Percentiles rank a stretch among this genome's conserved stretches.
phyloP scores from a whole-genome alignment of 1,284 basidiomycete species.

The Marasmius tenuissimus region DNA sequence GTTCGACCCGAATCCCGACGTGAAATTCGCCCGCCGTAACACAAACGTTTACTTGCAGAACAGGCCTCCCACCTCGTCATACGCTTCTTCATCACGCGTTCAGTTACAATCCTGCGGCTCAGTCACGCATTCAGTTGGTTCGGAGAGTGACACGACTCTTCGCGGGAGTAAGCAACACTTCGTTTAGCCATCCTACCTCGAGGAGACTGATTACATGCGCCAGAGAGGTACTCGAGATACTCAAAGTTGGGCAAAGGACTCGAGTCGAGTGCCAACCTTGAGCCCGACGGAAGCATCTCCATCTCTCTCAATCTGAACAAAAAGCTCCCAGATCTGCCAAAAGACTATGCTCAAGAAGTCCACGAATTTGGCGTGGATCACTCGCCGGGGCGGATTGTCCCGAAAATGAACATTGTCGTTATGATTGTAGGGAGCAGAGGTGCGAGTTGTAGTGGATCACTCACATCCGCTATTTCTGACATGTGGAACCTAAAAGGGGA shows the following conservation, averaged over 20 bases:
- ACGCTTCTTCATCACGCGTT: too few species aligned
- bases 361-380: conserved; percentile 51
- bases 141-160: too few species aligned
- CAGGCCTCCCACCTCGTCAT: too few species aligned
- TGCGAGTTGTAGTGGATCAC: conserved; percentile 20
- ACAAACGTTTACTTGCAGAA: too few species aligned
- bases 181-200: too few species aligned
- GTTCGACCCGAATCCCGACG: too few species aligned
- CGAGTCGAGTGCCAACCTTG: conserved; percentile 32
- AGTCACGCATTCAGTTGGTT: too few species aligned
- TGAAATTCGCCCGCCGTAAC: too few species aligned
- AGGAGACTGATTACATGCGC: too few species aligned
- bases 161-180: too few species aligned
- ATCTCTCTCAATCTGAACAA: conserved; percentile 47
- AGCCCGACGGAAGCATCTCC: conserved; percentile 38
- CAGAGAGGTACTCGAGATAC: conserved; percentile 16
- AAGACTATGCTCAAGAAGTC: conserved; percentile 44
- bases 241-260: conserved; percentile 35
- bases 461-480: background rate
- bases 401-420: conserved; percentile 56
- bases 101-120: too few species aligned
- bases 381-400: conserved; percentile 34
- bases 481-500: conserved; percentile 44
- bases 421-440: conserved; percentile 67
- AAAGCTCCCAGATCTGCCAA: conserved; percentile 48